Conservation (phyloP, 225 moss, liverwort and hornwort species). For the Neckera pumila region DNA sequence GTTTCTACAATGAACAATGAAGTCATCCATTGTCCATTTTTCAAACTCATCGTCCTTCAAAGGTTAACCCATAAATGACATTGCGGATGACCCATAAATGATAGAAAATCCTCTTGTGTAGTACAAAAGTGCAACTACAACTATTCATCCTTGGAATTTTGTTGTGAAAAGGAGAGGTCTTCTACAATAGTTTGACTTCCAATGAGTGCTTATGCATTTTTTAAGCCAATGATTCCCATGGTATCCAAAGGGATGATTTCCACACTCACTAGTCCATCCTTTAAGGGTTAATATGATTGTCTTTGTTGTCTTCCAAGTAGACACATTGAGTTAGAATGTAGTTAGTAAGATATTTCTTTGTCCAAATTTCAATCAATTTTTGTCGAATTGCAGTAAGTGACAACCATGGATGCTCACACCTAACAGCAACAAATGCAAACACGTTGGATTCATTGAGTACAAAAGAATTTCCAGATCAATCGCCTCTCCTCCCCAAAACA, state of each 20-base stretch:
- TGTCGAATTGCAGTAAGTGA: not conserved
- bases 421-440: not conserved
- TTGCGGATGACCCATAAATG: too few species aligned
- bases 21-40: not conserved
- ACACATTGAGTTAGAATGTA: not conserved
- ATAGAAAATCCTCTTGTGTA: too few species aligned
- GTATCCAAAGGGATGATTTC: too few species aligned
- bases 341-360: not conserved
- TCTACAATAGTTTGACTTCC: too few species aligned
- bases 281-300: not conserved
- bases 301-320: not conserved
- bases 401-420: not conserved
- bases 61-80: too few species aligned
- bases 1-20: not conserved
- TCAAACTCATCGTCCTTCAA: fast-evolving
- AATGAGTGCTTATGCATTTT: too few species aligned
- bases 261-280: too few species aligned
- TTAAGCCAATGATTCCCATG: too few species aligned
- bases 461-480: not conserved
- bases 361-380: not conserved
- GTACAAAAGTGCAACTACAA: too few species aligned
- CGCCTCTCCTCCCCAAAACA: too few species aligned
- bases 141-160: too few species aligned
- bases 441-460: not conserved
- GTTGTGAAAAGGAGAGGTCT: too few species aligned